Percentiles rank a stretch among this genome's conserved stretches.
phyloP scores from a whole-genome alignment of 2,329 filamentous ascomycete species.

The Fusarium bulbicola region DNA sequence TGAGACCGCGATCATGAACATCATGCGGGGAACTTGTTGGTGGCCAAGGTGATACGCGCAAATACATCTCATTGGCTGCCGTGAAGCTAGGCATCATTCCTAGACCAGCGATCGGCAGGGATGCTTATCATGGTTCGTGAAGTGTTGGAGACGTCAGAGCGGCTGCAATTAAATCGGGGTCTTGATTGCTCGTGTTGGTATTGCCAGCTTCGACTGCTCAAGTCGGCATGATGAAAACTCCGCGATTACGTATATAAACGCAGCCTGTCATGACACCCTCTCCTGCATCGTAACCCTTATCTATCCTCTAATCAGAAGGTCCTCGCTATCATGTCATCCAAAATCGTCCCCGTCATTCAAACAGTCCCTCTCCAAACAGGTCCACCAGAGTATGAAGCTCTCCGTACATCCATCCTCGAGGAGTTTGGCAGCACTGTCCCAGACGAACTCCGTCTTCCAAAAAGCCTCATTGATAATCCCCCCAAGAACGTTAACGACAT shows the following conservation, averaged over 20 bases:
- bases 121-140: not conserved
- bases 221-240: not conserved
- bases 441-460: not conserved
- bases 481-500: conserved; percentile 22
- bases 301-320: not conserved
- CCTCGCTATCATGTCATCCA: not conserved
- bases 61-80: not conserved
- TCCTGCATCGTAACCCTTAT: not conserved
- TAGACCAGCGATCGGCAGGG: not conserved
- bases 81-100: not conserved
- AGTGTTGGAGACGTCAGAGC: not conserved
- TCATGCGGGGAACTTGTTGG: not conserved
- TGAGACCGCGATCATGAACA: not conserved
- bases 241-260: not conserved
- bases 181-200: not conserved
- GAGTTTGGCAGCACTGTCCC: not conserved
- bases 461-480: conserved; percentile 13
- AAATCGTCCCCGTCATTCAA: not conserved
- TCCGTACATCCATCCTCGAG: not conserved
- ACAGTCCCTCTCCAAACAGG: not conserved
- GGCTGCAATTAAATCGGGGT: too few species aligned
- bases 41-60: not conserved
- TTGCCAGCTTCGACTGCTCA: not conserved
- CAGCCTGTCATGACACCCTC: not conserved
- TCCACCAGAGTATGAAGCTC: not conserved